These are phyloP conservation scores for Phlebopus sp. DNA, from an alignment of 1,284 basidiomycete genomes.

Conservation along the genomic window DNA sequence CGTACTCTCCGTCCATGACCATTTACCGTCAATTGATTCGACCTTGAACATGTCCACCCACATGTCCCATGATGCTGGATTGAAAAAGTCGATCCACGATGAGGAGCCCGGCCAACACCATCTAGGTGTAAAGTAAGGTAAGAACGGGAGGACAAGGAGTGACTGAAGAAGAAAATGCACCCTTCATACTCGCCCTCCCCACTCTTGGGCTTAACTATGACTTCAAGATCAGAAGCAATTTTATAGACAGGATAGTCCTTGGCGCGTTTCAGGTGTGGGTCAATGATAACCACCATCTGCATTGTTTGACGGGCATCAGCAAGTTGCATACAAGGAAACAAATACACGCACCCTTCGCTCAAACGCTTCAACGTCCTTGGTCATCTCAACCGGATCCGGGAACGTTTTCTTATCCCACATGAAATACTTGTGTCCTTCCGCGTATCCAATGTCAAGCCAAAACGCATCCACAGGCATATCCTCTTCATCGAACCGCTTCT, in stretches of 20 bases:
- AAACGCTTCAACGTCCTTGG: slow-evolving; percentile 79
- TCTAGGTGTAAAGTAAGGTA: slow-evolving; percentile 6
- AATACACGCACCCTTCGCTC: slow-evolving; percentile 72
- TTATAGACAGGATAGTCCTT: slow-evolving; percentile 83
- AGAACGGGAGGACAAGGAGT: background rate
- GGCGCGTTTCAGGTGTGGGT: slow-evolving; percentile 92
- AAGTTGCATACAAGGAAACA: slow-evolving; percentile 1
- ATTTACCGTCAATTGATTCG: slow-evolving; percentile 44
- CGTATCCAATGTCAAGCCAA: slow-evolving; percentile 98
- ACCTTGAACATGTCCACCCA: slow-evolving; percentile 86
- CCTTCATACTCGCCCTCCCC: slow-evolving; percentile 90
- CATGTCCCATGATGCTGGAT: slow-evolving; percentile 88
- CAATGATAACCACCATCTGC: slow-evolving; percentile 95
- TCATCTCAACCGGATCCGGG: slow-evolving; percentile 94
- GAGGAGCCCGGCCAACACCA: slow-evolving; percentile 98
- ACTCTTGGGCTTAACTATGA: slow-evolving; percentile 80
- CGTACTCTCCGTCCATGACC: slow-evolving; percentile 76
- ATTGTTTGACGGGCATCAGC: background rate
- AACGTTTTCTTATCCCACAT: slow-evolving; percentile 94
- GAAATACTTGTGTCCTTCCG: slow-evolving; percentile 95
- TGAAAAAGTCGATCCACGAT: slow-evolving; percentile 97
- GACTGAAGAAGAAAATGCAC: slow-evolving; percentile 10
- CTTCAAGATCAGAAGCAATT: slow-evolving; percentile 74
- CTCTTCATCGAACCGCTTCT: slow-evolving; percentile 85
- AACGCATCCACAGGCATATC: slow-evolving; percentile 97